Percentiles rank a stretch among this genome's conserved stretches.
Conservation (phyloP, 305 asterid species). For the Fraxinus paxiana region DNA sequence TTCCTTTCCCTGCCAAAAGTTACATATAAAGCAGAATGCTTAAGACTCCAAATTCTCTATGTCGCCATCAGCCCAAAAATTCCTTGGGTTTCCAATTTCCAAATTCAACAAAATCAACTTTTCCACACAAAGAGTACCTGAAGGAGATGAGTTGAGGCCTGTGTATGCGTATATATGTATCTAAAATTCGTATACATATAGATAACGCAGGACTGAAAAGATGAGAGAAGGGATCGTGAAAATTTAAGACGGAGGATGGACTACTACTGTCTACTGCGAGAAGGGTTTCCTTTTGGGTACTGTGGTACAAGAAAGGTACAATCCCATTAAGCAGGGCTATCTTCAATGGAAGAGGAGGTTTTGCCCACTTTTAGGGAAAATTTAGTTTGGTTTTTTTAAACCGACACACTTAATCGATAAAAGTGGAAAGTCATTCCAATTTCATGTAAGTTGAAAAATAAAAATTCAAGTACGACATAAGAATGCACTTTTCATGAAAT, state of each 20-base stretch:
- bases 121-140: constrained; percentile 18
- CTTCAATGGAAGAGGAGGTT: neutral
- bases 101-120: neutral
- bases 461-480: no score
- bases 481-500: no score
- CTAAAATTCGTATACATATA: neutral
- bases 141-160: constrained; percentile 20
- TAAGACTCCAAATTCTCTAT: neutral
- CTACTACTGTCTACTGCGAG: neutral
- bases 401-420: neutral
- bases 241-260: neutral
- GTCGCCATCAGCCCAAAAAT: neutral
- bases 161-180: constrained; percentile 16
- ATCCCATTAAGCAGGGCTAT: neutral
- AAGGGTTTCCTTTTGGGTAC: neutral
- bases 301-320: neutral
- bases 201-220: neutral
- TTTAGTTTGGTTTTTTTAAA: neutral
- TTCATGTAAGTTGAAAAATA: neutral
- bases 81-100: neutral
- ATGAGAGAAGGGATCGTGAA: neutral
- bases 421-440: neutral
- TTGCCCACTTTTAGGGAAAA: neutral
- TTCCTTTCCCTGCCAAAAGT: neutral
- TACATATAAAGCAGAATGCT: neutral